Evolutionary conservation across 1,284 basidiomycete species (phyloP), one percentile per base, ranked within the genome.

Genomic region (Laetiporus sulphureus): DNA sequence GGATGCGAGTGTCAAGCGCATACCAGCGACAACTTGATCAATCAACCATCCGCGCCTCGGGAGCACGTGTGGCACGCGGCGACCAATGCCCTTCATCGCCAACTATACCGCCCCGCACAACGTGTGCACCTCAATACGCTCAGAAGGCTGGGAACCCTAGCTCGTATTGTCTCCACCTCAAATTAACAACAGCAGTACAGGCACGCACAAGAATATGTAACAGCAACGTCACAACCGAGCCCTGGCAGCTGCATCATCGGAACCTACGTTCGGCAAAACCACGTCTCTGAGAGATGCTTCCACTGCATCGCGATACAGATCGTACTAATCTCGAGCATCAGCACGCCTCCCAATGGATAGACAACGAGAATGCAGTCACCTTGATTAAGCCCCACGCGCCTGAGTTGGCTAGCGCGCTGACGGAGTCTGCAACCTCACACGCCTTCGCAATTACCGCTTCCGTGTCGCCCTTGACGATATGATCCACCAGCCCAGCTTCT

Each of bases 311-410:
- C 63, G 56, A 49, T 67, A 69, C 41, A 72, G 38, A 37, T 67
- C 69, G 20, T 61, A 58, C 73, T 73, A 41, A 11, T 18, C 19
- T 33, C 20, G 36, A 11, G 27, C 22, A 36, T 49, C 42, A 48
- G 38, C 29, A 32, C 21, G 12, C 22, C 25, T 13, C 22, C 18
- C 10, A 35, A 15, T 36, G 5, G 24, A 3, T 33, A 36, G 19
- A 19, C 15, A 32, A 36, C 20, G 32, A 27, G 21, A 16, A 32
- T 25, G 25, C 22, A n/a, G n/a, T 47, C 55, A 64, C 64, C 69
- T 80, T 83, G 57, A 84, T 82, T 38, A 78, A 38, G 6, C 83
- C 83, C 77, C 77, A 85, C 15, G 75, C 79, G 12, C 81, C 82
- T 5, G 57, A 55, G 35, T 66, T 62, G 4, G 83, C 72, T 45